These are phyloP conservation scores for Dorcoceras hygrometricum DNA, from an alignment of 257 asterid genomes.

Conservation along the genomic window DNA sequence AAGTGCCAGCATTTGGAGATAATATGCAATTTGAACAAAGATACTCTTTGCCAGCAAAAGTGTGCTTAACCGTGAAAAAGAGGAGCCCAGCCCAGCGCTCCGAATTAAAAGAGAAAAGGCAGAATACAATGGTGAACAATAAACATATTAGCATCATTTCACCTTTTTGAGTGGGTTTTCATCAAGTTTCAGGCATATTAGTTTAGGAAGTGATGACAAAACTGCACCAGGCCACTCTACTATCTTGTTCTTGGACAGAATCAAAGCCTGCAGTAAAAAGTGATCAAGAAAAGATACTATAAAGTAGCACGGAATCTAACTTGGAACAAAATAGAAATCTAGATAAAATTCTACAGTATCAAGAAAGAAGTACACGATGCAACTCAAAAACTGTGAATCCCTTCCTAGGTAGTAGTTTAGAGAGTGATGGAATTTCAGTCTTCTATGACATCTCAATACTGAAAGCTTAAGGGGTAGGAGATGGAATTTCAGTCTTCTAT, in stretches of 20 bases:
- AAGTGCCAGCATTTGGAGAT: slow-evolving; percentile 10
- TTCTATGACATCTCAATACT: slow-evolving; percentile 4
- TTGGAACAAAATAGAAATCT: neutral
- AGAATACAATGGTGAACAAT: neutral
- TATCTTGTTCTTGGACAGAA: slow-evolving; percentile 88
- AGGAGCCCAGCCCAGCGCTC: neutral
- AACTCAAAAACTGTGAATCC: slow-evolving; percentile 7
- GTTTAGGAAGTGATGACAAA: slow-evolving; percentile 64
- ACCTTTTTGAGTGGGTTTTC: slow-evolving; percentile 79
- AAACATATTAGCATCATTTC: slow-evolving; percentile 21
- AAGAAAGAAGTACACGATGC: neutral
- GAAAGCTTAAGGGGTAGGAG: neutral
- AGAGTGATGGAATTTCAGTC: neutral
- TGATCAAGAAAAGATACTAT: slow-evolving; percentile 19
- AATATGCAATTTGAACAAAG: slow-evolving; percentile 13
- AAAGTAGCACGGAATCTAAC: slow-evolving; percentile 12
- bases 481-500: no score
- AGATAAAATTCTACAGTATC: slow-evolving; percentile 1
- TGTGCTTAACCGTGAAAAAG: neutral
- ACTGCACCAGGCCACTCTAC: slow-evolving; percentile 79
- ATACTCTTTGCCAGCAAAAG: slow-evolving; percentile 10
- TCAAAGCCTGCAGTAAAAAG: slow-evolving; percentile 50
- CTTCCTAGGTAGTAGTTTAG: slow-evolving; percentile 13
- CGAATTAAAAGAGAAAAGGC: neutral
- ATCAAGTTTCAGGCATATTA: slow-evolving; percentile 87